Evolutionary conservation across 2,329 filamentous ascomycete species (phyloP).

Genomic region (Colletotrichum melonis): DNA sequence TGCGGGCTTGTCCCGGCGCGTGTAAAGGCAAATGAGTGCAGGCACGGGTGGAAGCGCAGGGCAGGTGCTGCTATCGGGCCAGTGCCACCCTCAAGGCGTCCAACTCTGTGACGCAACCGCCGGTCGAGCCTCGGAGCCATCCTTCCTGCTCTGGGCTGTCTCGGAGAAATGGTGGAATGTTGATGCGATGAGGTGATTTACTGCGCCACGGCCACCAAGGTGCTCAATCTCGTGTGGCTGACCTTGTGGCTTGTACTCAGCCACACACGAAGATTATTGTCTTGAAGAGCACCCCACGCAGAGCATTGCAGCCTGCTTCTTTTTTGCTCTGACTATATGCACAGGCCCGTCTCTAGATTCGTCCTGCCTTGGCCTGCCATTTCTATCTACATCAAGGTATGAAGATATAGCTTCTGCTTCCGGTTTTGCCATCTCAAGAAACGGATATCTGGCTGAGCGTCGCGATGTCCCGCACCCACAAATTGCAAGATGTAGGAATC

Average conservation of each 20-base stretch:
- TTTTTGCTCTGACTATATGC: too few relatives aligned
- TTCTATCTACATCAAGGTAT: too few relatives aligned
- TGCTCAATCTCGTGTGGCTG: not conserved
- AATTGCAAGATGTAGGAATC: too few relatives aligned
- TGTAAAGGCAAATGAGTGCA: not conserved
- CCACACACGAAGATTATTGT: not conserved
- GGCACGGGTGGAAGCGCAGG: not conserved
- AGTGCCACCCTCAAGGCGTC: constrained; percentile 28
- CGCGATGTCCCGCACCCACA: too few relatives aligned
- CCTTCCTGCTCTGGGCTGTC: not conserved
- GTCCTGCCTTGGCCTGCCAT: too few relatives aligned
- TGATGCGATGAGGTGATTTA: constrained; percentile 8
- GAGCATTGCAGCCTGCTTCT: too few relatives aligned
- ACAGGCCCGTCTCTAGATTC: too few relatives aligned
- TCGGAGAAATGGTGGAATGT: constrained; percentile 6
- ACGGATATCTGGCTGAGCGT: too few relatives aligned
- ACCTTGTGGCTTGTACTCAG: rapidly evolving
- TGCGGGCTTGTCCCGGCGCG: constrained; percentile 19
- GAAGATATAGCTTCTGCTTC: too few relatives aligned
- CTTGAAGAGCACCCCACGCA: too few relatives aligned
- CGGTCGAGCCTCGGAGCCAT: not conserved
- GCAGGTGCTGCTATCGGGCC: constrained; percentile 1
- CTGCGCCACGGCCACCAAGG: constrained; percentile 1
- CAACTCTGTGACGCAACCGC: constrained; percentile 37
- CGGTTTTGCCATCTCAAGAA: too few relatives aligned